A percentile compares a stretch with the other conserved stretches of the same genome.
Evolutionary conservation across 2,329 filamentous ascomycete genomes (phyloP).

Genomic region (Periconia sp.): DNA sequence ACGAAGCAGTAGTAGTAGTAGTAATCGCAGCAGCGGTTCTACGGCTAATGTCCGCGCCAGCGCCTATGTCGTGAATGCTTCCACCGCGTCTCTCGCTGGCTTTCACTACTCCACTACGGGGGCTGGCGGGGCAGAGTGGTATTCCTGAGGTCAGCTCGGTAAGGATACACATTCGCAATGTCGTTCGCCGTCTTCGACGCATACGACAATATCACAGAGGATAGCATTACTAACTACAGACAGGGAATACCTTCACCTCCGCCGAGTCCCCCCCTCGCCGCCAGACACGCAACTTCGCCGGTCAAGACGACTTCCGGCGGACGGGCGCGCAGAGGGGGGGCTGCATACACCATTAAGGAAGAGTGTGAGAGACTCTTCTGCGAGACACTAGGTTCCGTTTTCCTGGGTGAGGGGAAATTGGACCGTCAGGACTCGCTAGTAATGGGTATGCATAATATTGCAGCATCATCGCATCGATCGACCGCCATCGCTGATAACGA

Average conservation of each 20-base stretch:
- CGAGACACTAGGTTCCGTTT: conserved; percentile 89
- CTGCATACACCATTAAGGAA: conserved; percentile 94
- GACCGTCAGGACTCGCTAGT: conserved; percentile 79
- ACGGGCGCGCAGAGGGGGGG: conserved; percentile 71
- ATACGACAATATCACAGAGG: not conserved
- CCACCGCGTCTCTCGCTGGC: conserved; percentile 71
- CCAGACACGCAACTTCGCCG: conserved; percentile 64
- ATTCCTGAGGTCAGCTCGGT: conserved; percentile 50
- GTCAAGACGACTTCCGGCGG: conserved; percentile 48
- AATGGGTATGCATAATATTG: conserved; percentile 66
- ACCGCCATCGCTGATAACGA: conserved; percentile 26
- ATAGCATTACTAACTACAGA: conserved; percentile 10
- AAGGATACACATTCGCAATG: conserved; percentile 15
- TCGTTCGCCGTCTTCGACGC: not conserved
- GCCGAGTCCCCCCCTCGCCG: conserved; percentile 86
- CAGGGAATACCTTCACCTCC: conserved; percentile 83
- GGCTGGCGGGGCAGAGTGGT: conserved; percentile 63
- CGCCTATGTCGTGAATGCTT: conserved; percentile 80
- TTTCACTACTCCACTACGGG: conserved; percentile 96
- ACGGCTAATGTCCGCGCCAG: conserved; percentile 81
- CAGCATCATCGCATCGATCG: conserved; percentile 14
- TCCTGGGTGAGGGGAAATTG: conserved; percentile 91
- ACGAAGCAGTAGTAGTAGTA: conserved; percentile 74
- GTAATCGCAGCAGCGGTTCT: conserved; percentile 60
- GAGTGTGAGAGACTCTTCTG: conserved; percentile 99